Conservation (phyloP, 2,329 filamentous ascomycete species). For the Paraphoma sp. region DNA sequence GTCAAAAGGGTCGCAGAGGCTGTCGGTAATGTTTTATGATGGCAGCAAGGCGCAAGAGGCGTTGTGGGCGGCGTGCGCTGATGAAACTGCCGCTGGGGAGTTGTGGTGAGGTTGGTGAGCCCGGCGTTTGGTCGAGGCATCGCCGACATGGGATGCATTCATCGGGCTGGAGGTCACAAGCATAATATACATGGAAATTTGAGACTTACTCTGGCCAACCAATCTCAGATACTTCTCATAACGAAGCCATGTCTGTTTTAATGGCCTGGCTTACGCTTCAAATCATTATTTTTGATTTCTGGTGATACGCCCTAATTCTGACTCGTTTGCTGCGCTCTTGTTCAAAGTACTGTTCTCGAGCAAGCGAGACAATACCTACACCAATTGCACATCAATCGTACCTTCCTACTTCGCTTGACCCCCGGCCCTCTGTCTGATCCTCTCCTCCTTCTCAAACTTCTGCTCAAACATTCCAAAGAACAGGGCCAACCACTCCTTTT, state of each 20-base stretch:
- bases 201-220: no score
- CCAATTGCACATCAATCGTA: no score
- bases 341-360: no score
- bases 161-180: neutral
- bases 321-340: no score
- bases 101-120: conserved; percentile 30
- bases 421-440: conserved; percentile 33
- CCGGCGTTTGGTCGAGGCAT: neutral
- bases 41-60: conserved; percentile 10
- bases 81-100: conserved; percentile 20
- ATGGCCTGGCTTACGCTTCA: no score
- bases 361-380: no score
- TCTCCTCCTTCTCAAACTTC: conserved; percentile 42
- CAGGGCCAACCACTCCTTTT: conserved; percentile 52
- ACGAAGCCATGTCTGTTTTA: no score
- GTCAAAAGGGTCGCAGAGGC: conserved; percentile 18
- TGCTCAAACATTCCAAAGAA: conserved; percentile 39
- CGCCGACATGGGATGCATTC: neutral
- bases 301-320: no score
- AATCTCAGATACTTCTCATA: no score
- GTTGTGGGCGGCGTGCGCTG: conserved; percentile 24
- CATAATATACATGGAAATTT: no score
- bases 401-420: conserved; percentile 34
- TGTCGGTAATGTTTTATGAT: conserved; percentile 16
- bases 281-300: no score